These are phyloP conservation scores for Allium cepa DNA, from an alignment of 106 monocot genomes.

Conservation along the genomic window DNA sequence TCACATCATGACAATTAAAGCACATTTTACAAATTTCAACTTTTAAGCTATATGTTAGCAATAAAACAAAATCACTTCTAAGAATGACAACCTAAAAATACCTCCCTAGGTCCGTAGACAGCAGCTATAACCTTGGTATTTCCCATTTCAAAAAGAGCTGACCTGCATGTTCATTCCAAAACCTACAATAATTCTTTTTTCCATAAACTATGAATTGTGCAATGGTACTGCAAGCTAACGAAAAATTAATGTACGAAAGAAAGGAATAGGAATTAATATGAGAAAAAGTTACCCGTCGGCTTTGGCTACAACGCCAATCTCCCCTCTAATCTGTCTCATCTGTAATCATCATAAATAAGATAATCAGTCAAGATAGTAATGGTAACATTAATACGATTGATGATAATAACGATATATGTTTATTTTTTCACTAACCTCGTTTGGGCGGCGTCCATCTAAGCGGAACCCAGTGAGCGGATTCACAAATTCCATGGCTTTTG, in stretches of 20 bases:
- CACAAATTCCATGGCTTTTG: conserved; percentile 67
- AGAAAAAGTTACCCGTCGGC: conserved; percentile 64
- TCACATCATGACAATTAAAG: no score
- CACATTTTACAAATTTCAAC: no score
- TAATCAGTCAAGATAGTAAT: no score
- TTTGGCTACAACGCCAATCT: conserved; percentile 72
- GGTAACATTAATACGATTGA: no score
- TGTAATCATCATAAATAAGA: conserved; percentile 9
- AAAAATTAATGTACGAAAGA: neutral
- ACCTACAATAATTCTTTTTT: neutral
- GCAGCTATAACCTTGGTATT: conserved; percentile 97
- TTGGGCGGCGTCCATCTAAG: conserved; percentile 79
- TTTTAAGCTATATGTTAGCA: no score
- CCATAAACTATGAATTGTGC: neutral
- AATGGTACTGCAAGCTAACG: neutral
- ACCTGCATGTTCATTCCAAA: conserved; percentile 39
- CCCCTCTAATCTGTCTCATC: conserved; percentile 88
- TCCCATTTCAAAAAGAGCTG: conserved; percentile 92
- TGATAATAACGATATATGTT: neutral
- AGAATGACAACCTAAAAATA: conserved; percentile 1
- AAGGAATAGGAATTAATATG: neutral
- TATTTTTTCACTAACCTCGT: conserved; percentile 34
- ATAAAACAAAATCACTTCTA: no score
- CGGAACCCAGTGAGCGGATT: conserved; percentile 73
- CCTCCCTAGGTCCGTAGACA: conserved; percentile 91